Conservation (phyloP, 139 green algal species). For the Volvox reticuliferus region DNA sequence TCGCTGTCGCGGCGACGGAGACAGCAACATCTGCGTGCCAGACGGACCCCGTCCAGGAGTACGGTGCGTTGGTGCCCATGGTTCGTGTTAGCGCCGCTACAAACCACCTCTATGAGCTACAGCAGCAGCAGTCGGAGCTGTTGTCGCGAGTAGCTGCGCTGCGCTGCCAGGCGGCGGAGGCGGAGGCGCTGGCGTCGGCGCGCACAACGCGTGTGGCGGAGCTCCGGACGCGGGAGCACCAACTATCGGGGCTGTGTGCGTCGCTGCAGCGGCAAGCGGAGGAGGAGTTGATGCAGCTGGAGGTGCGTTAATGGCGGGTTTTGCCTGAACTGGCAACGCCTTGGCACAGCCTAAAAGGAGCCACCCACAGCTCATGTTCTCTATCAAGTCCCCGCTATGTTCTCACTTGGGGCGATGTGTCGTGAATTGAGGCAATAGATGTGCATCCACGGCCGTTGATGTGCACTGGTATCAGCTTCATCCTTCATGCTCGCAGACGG, state of each 20-base stretch:
- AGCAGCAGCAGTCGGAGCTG: slow-evolving; percentile 22
- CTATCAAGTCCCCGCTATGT: too few species aligned
- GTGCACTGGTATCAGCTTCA: too few species aligned
- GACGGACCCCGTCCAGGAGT: not conserved
- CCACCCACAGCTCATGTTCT: too few species aligned
- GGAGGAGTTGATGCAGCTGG: not conserved
- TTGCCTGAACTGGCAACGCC: not conserved
- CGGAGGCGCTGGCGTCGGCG: slow-evolving; percentile 27
- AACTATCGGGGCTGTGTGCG: not conserved
- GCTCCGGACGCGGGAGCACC: slow-evolving; percentile 28
- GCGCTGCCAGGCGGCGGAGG: slow-evolving; percentile 29
- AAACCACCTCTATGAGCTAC: not conserved
- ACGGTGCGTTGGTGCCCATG: not conserved
- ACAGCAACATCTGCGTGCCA: not conserved
- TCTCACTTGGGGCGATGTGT: too few species aligned
- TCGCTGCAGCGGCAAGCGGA: not conserved
- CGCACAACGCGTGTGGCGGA: slow-evolving; percentile 21
- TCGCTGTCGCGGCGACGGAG: too few species aligned
- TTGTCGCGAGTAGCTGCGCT: slow-evolving; percentile 6
- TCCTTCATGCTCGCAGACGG: too few species aligned
- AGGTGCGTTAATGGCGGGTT: not conserved
- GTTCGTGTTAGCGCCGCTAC: not conserved
- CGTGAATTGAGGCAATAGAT: not conserved
- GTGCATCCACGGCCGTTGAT: not conserved
- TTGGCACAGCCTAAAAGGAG: not conserved